A percentile compares a stretch with the other conserved stretches of the same genome.
Evolutionary conservation across 108 stramenopile genomes (phyloP).

Genomic region (Chaetoceros muelleri): DNA sequence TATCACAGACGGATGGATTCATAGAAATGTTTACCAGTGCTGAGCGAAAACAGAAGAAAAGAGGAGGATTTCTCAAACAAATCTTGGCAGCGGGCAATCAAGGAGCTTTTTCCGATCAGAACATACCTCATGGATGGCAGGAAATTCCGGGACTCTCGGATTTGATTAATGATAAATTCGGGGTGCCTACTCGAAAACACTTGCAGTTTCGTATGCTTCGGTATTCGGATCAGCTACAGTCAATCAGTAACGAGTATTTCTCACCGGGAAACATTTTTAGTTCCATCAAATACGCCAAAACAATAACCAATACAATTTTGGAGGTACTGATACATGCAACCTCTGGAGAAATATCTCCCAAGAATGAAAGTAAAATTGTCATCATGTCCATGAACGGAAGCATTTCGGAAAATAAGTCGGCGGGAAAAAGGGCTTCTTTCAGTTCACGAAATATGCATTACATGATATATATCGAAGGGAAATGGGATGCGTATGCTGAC

Average conservation of each 20-base stretch:
- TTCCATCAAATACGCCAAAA: conserved; percentile 3
- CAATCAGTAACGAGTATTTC: background rate
- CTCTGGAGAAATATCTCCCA: conserved; percentile 2
- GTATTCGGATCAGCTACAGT: background rate
- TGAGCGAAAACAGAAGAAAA: background rate
- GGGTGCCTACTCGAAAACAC: background rate
- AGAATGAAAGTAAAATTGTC: background rate
- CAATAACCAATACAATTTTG: conserved; percentile 1
- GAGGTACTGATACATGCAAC: conserved; percentile 1
- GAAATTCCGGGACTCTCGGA: background rate
- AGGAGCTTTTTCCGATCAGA: background rate
- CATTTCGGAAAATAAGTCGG: background rate
- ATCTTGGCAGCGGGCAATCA: background rate
- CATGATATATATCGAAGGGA: conserved; percentile 5
- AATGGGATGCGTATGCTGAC: background rate
- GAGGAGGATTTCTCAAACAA: background rate
- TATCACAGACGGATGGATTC: conserved; percentile 1
- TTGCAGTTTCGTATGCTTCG: background rate
- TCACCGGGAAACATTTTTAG: conserved; percentile 3
- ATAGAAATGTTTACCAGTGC: background rate
- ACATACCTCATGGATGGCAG: background rate
- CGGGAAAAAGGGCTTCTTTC: background rate
- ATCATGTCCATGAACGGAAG: background rate
- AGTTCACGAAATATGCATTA: conserved; percentile 1
- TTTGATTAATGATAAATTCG: background rate